A percentile compares a stretch with the other conserved stretches of the same genome.
phyloP scores from a whole-genome alignment of 179 eudicot genomes.

The Dionaea muscipula region DNA sequence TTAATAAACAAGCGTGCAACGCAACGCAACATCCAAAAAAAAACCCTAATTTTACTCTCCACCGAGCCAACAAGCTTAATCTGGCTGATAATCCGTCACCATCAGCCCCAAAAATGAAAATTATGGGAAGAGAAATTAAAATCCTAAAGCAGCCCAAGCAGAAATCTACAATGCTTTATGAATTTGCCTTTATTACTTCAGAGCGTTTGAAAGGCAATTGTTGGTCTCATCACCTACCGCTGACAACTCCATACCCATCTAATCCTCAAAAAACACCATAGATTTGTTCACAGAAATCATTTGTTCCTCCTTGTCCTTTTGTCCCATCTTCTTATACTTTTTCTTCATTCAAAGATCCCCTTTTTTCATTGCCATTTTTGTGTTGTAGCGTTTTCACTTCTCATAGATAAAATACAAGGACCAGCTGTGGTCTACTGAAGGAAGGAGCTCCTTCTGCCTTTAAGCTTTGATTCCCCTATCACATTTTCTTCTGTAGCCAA shows the following conservation, averaged over 20 bases:
- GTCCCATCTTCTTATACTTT: slow-evolving; percentile 9
- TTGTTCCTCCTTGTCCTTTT: slow-evolving; percentile 8
- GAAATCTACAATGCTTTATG: no score
- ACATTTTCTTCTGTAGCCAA: slow-evolving; percentile 11
- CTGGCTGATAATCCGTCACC: no score
- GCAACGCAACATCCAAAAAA: no score
- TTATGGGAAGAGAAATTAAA: no score
- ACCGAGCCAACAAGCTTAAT: no score
- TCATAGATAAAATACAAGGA: no score
- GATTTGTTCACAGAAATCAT: slow-evolving; percentile 10
- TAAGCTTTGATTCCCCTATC: slow-evolving; percentile 40
- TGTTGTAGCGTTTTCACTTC: slow-evolving; percentile 21
- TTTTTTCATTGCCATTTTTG: slow-evolving; percentile 23
- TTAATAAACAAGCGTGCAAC: no score
- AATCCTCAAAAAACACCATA: neutral
- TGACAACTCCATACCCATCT: slow-evolving; percentile 48
- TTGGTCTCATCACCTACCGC: slow-evolving; percentile 45
- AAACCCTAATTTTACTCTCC: no score
- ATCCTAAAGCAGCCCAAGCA: no score
- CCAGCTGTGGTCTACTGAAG: neutral
- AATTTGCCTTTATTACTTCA: no score
- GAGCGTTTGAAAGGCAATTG: no score
- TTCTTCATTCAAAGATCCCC: slow-evolving; percentile 20
- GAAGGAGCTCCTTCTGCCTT: neutral
- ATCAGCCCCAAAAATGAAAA: no score